These are phyloP conservation scores for Penstemon eatonii DNA, from an alignment of 257 asterid genomes.

Conservation along the genomic window DNA sequence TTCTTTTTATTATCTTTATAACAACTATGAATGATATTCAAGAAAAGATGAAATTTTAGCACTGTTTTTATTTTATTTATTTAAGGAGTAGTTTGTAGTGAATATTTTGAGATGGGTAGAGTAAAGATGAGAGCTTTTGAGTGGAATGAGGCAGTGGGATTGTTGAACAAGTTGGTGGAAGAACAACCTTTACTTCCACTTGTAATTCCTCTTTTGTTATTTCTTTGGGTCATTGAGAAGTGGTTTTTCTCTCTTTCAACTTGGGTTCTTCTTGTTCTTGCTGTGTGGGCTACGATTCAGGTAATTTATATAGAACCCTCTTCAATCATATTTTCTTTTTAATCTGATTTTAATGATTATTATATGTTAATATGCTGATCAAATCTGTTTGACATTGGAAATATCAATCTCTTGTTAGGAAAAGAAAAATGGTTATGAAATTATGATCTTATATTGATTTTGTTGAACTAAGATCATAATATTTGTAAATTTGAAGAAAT, in stretches of 20 bases:
- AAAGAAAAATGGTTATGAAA: not conserved
- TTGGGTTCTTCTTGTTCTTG: slow-evolving; percentile 87
- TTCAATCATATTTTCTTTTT: not conserved
- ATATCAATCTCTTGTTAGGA: slow-evolving; percentile 2
- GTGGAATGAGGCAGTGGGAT: slow-evolving; percentile 45
- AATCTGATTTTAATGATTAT: slow-evolving; percentile 1
- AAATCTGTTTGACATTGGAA: not conserved
- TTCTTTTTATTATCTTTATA: slow-evolving; percentile 11
- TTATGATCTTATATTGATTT: not conserved
- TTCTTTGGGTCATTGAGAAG: slow-evolving; percentile 80
- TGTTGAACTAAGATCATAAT: not conserved
- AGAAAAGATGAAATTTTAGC: not conserved
- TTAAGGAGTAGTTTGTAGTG: not conserved
- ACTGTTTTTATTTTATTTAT: not conserved
- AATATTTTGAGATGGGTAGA: slow-evolving; percentile 43
- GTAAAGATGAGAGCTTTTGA: slow-evolving; percentile 55
- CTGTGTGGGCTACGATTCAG: slow-evolving; percentile 90
- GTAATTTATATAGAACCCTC: slow-evolving; percentile 28
- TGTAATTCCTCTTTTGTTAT: slow-evolving; percentile 53
- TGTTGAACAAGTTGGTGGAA: slow-evolving; percentile 52
- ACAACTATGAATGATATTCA: slow-evolving; percentile 16
- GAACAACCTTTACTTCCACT: slow-evolving; percentile 75
- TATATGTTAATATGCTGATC: not conserved
- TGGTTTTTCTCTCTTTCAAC: slow-evolving; percentile 80
- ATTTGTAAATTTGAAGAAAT: slow-evolving; percentile 13